Conservation (phyloP, 805 yeast genomes). For the Sugiyamaella lignohabitans region DNA sequence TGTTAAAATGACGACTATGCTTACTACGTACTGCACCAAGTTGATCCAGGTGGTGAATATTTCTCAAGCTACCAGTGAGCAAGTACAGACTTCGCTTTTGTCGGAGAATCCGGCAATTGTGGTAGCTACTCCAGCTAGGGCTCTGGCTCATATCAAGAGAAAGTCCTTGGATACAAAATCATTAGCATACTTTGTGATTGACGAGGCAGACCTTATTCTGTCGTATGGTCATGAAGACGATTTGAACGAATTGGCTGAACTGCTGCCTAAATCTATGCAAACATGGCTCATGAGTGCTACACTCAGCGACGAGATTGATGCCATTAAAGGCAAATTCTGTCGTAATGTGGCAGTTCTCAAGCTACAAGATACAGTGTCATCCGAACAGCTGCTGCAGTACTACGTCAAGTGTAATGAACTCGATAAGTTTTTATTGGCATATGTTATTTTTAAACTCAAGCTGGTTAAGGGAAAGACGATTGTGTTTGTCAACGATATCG, state of each 20-base stretch:
- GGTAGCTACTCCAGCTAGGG: slow-evolving; percentile 80
- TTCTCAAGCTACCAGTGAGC: slow-evolving; percentile 57
- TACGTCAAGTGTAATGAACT: slow-evolving; percentile 78
- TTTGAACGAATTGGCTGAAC: slow-evolving; percentile 54
- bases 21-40: slow-evolving; percentile 65
- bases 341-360: slow-evolving; percentile 74
- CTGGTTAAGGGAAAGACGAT: slow-evolving; percentile 87
- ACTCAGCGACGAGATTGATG: slow-evolving; percentile 75
- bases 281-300: slow-evolving; percentile 97
- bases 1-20: slow-evolving; percentile 55
- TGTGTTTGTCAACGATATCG: slow-evolving; percentile 87
- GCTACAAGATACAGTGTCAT: slow-evolving; percentile 62
- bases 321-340: slow-evolving; percentile 70
- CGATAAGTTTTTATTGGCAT: slow-evolving; percentile 84
- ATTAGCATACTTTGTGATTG: slow-evolving; percentile 72
- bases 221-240: slow-evolving; percentile 92
- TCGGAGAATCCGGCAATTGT: slow-evolving; percentile 72
- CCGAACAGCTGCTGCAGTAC: slow-evolving; percentile 67
- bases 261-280: slow-evolving; percentile 58
- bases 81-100: slow-evolving; percentile 64
- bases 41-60: slow-evolving; percentile 60
- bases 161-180: slow-evolving; percentile 45
- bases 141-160: slow-evolving; percentile 43
- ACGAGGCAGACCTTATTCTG: slow-evolving; percentile 87
- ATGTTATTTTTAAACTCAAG: slow-evolving; percentile 83